Conservation (phyloP, 2,329 filamentous ascomycete species). For the Aurifilum marmelostoma region DNA sequence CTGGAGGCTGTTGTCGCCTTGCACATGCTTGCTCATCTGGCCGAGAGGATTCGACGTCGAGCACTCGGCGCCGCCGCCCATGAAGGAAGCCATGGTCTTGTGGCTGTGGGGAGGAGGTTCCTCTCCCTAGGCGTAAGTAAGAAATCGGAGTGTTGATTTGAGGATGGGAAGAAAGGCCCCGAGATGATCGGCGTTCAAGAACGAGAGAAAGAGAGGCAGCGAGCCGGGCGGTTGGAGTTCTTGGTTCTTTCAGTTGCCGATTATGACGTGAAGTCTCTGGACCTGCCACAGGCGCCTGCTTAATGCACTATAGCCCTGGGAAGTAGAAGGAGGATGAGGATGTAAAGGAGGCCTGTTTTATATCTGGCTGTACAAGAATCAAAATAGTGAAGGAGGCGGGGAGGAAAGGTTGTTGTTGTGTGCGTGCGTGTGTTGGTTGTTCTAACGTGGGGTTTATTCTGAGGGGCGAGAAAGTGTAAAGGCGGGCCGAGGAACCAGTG, state of each 20-base stretch:
- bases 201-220: background rate
- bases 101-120: too few relatives aligned
- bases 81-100: slow-evolving; percentile 76
- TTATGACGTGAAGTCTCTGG: background rate
- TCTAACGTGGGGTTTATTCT: slow-evolving; percentile 12
- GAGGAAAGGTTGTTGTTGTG: background rate
- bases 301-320: background rate
- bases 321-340: background rate
- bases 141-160: background rate
- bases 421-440: slow-evolving; percentile 1
- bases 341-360: background rate
- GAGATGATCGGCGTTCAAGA: background rate
- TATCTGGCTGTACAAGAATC: background rate
- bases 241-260: background rate
- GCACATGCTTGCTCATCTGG: slow-evolving; percentile 96
- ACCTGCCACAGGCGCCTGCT: background rate
- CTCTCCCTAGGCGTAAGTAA: background rate
- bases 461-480: slow-evolving; percentile 9
- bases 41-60: slow-evolving; percentile 95
- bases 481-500: slow-evolving; percentile 12
- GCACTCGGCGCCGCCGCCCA: slow-evolving; percentile 87
- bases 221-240: background rate
- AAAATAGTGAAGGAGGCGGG: background rate
- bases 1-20: slow-evolving; percentile 94
- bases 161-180: background rate